Percentiles rank a stretch among this genome's conserved stretches.
Conservation (phyloP, 2,329 filamentous ascomycete species). For the Hypoxylon sp. region DNA sequence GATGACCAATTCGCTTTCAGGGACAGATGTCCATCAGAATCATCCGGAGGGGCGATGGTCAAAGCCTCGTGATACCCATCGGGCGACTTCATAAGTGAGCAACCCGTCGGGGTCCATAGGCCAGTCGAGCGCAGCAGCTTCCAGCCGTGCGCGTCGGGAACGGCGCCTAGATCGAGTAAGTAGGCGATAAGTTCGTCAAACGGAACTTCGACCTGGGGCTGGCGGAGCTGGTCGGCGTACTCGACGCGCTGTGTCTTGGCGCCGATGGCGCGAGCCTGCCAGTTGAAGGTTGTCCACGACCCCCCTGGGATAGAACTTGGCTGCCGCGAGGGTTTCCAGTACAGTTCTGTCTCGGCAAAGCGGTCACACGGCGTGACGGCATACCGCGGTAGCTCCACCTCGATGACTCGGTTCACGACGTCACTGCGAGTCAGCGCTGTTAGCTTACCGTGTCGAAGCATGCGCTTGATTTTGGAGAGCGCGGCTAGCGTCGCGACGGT, state of each 20-base stretch:
- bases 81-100: conserved; percentile 68
- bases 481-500: conserved; percentile 72
- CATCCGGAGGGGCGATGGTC: conserved; percentile 68
- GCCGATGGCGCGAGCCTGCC: conserved; percentile 74
- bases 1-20: conserved; percentile 70
- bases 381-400: conserved; percentile 75
- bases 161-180: conserved; percentile 73
- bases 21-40: conserved; percentile 73
- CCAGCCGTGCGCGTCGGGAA: conserved; percentile 72
- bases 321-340: conserved; percentile 69
- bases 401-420: conserved; percentile 75
- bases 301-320: conserved; percentile 71
- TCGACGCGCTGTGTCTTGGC: conserved; percentile 74
- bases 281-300: conserved; percentile 76
- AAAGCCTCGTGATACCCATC: conserved; percentile 65
- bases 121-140: conserved; percentile 69
- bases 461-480: conserved; percentile 71
- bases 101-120: conserved; percentile 73
- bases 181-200: conserved; percentile 75
- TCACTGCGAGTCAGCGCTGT: conserved; percentile 73
- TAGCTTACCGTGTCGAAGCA: conserved; percentile 69
- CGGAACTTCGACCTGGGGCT: conserved; percentile 66
- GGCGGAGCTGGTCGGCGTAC: conserved; percentile 70
- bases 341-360: conserved; percentile 66
- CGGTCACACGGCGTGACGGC: conserved; percentile 74